A percentile compares a stretch with the other conserved stretches of the same genome.
Evolutionary conservation across 1,284 basidiomycete species (phyloP).

Genomic region (Trichosporon faecale): DNA sequence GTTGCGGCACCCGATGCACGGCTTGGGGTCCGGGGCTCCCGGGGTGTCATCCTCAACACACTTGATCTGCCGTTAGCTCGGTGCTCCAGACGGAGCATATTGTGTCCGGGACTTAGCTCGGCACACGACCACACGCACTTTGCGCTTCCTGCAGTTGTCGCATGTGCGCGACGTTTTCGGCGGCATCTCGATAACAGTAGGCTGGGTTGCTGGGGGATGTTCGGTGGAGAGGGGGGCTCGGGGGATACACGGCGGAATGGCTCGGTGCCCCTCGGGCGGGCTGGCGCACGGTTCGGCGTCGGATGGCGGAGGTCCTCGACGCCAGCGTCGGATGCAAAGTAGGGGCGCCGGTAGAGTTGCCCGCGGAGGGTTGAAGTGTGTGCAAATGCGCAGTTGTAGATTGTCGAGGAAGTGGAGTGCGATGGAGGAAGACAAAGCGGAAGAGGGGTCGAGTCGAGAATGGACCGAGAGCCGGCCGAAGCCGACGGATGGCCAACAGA

Average conservation of each 20-base stretch:
- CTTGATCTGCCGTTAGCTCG: constrained; percentile 35
- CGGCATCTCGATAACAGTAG: not conserved
- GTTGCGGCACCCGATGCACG: constrained; percentile 45
- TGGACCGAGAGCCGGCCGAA: constrained; percentile 1
- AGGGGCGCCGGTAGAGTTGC: not conserved
- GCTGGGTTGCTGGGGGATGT: constrained; percentile 5
- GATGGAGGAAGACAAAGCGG: not conserved
- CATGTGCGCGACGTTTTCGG: constrained; percentile 31
- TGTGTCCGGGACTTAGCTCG: not conserved
- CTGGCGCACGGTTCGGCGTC: not conserved
- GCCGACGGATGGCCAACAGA: not conserved
- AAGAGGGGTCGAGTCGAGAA: not conserved
- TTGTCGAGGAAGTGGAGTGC: not conserved
- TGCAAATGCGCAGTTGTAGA: not conserved
- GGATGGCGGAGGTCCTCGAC: not conserved
- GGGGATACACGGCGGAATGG: constrained; percentile 4
- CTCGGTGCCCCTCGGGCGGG: not conserved
- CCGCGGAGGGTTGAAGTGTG: not conserved
- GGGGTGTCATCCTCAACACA: constrained; percentile 31
- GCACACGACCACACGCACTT: constrained; percentile 32
- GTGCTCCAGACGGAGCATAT: not conserved
- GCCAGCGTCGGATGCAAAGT: not conserved
- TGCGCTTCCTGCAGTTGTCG: constrained; percentile 45
- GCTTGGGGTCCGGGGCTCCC: not conserved
- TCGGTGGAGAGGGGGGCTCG: not conserved